Evolutionary conservation across 176 grass and related monocot species (phyloP).

Genomic region (Canna indica): DNA sequence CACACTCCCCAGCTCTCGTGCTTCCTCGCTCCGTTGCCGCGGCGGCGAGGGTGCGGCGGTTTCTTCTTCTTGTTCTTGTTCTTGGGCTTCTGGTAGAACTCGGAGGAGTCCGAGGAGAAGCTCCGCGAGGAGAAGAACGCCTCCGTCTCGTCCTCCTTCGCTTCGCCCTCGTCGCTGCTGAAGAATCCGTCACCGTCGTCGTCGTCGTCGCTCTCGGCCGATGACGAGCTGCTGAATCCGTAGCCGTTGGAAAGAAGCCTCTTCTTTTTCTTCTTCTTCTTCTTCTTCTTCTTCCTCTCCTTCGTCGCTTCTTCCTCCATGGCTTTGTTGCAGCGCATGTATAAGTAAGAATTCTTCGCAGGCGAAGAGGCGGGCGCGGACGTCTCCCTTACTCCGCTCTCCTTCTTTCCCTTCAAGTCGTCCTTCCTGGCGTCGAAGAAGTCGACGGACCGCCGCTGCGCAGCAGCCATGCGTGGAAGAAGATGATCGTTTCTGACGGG

Average conservation of each 20-base stretch:
- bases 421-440: background rate
- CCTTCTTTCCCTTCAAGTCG: background rate
- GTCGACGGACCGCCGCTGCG: background rate
- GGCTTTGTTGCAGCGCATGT: background rate
- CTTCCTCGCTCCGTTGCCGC: background rate
- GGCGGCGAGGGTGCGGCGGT: background rate
- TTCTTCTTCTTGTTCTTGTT: slow-evolving; percentile 28
- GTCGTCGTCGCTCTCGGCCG: slow-evolving; percentile 22
- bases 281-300: background rate
- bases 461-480: background rate
- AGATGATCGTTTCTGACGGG: background rate
- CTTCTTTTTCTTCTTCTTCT: slow-evolving; percentile 7
- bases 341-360: slow-evolving; percentile 28
- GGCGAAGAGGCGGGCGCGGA: slow-evolving; percentile 35
- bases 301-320: background rate
- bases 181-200: slow-evolving; percentile 37
- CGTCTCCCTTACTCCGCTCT: background rate
- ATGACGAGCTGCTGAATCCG: slow-evolving; percentile 72
- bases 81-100: slow-evolving; percentile 47
- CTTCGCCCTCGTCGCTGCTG: slow-evolving; percentile 52
- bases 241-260: slow-evolving; percentile 38
- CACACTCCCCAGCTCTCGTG: background rate
- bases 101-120: slow-evolving; percentile 91
- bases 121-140: slow-evolving; percentile 82
- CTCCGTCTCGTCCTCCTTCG: slow-evolving; percentile 37